These are phyloP conservation scores for Huntiella decipiens DNA, from an alignment of 2,329 filamentous ascomycete species.

Conservation along the genomic window DNA sequence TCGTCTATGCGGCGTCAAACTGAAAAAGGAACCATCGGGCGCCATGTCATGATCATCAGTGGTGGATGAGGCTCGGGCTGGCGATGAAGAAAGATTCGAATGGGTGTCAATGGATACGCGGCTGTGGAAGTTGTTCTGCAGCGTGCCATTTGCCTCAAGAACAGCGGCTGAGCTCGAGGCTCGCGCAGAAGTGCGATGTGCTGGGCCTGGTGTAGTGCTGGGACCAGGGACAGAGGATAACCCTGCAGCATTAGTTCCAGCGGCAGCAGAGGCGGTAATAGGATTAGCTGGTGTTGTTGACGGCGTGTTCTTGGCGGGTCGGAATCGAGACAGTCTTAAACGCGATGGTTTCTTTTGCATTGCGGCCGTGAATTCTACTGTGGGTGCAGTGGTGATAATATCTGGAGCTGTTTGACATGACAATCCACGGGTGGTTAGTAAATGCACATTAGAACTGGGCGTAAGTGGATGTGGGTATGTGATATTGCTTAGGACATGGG, in stretches of 20 bases:
- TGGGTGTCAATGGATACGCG: constrained; percentile 4
- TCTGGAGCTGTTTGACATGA: constrained; percentile 30
- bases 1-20: constrained; percentile 5
- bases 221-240: constrained; percentile 1
- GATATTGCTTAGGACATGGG: no score
- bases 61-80: not conserved
- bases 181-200: constrained; percentile 6
- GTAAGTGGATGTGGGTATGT: not conserved
- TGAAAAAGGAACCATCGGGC: constrained; percentile 5
- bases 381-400: constrained; percentile 87
- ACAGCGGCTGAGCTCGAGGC: constrained; percentile 5
- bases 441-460: no score
- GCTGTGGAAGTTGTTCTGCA: constrained; percentile 3
- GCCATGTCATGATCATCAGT: constrained; percentile 33
- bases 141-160: constrained; percentile 3
- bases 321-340: constrained; percentile 33
- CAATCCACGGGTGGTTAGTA: not conserved
- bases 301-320: constrained; percentile 31
- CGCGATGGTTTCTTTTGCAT: constrained; percentile 37
- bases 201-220: constrained; percentile 3
- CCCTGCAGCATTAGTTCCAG: not conserved
- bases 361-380: constrained; percentile 35
- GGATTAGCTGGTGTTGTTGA: not conserved
- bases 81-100: constrained; percentile 3
- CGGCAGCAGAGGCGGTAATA: not conserved